A percentile compares a stretch with the other conserved stretches of the same genome.
phyloP scores from a whole-genome alignment of 179 eudicot species.

The Beta macrorhiza region DNA sequence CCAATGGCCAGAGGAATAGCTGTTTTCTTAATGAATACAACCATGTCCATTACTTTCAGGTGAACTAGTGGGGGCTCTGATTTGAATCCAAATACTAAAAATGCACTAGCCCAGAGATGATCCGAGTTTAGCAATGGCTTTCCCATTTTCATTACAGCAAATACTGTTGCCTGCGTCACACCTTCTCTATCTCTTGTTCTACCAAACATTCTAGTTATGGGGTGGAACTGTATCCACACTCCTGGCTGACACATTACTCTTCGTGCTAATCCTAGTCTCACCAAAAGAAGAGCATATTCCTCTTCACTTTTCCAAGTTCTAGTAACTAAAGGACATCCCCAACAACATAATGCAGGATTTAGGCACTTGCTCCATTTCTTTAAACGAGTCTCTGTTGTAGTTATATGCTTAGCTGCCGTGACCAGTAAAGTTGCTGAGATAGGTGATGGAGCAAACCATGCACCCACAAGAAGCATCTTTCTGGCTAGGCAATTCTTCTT shows the following conservation, averaged over 20 bases:
- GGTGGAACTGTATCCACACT: conserved; percentile 66
- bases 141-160: conserved; percentile 57
- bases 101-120: conserved; percentile 88
- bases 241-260: conserved; percentile 52
- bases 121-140: conserved; percentile 50
- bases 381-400: conserved; percentile 35
- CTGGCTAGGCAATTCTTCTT: conserved; percentile 50
- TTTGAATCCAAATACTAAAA: conserved; percentile 81
- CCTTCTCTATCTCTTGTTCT: conserved; percentile 42
- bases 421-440: conserved; percentile 60
- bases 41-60: conserved; percentile 69
- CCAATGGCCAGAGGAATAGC: conserved; percentile 72
- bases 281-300: conserved; percentile 66
- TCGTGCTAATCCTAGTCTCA: conserved; percentile 69
- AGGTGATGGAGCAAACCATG: conserved; percentile 84
- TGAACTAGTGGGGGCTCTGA: conserved; percentile 71
- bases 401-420: conserved; percentile 65
- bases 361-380: conserved; percentile 64
- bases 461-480: conserved; percentile 68
- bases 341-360: conserved; percentile 45
- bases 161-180: conserved; percentile 57
- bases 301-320: conserved; percentile 64
- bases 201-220: conserved; percentile 51
- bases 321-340: conserved; percentile 40
- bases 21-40: conserved; percentile 61